Base-by-base conservation (phyloP, 2,329 filamentous ascomycete species). In the Hypocrella siamensis region DNA sequence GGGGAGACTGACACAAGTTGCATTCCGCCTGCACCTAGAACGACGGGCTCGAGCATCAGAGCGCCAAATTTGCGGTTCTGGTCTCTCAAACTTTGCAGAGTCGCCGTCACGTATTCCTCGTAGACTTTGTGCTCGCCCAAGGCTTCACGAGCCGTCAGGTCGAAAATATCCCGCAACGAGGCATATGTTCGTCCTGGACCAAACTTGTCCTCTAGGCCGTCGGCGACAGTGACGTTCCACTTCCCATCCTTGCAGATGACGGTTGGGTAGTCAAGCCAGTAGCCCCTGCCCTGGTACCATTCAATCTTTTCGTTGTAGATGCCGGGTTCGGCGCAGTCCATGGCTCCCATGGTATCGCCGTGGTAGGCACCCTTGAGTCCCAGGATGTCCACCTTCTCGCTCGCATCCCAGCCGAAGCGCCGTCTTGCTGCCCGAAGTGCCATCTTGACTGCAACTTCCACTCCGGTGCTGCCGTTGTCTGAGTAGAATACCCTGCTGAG, bases 381-480 rank as follows among this genome's bases (percentile, higher is more conserved):
- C 3, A 92, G 49, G 3, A 90, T 70, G 3, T 70, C 70, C 9
- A 86, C 60, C 30, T 72, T 65, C 2, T 65, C 57, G 11, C 57
- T 59, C 0, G 65, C 57, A 25, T 64, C 58, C 75, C 76, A 83
- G 8, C 64, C 67, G 40, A 85, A 85, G 7, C 79, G 63, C 26
- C 67, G 54, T 28, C 70, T 66, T 0, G 79, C 57, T 0, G 81
- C 81, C 5, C 79, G 67, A 1, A 92, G 58, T 0, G 68, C 82
- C 84, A 92, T 92, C 49, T 92, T 92, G 27, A 86, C 62, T 0
- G 80, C 83, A 1, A 88, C 82, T 51, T 92, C 83, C 49, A 79
- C 77, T 0, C 81, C 83, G 0, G 83, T 90, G 45, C 80, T 86
- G 5, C 84, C 68, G 43, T 92, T 84, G 45, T 92, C 84, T 0